Percentiles rank a stretch among this genome's conserved stretches.
phyloP scores from a whole-genome alignment of 2,329 filamentous ascomycete species.

The Monosporascus sp. region DNA sequence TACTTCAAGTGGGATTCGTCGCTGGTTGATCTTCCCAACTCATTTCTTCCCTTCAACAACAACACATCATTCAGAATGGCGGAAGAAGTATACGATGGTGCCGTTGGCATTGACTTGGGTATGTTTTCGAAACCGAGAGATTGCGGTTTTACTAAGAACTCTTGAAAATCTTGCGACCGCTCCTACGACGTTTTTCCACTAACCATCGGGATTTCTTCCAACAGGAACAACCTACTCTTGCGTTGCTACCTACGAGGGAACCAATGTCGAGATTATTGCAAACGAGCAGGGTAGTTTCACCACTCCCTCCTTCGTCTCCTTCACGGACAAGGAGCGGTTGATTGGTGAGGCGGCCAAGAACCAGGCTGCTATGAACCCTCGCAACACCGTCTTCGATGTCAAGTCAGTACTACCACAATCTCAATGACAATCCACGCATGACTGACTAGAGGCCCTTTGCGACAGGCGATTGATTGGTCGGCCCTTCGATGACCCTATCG shows the following conservation, averaged over 20 bases:
- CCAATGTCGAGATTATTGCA: slow-evolving; percentile 91
- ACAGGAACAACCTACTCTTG: slow-evolving; percentile 78
- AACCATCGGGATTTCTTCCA: no score
- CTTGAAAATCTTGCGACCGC: not conserved
- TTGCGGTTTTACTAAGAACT: no score
- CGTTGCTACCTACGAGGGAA: slow-evolving; percentile 93
- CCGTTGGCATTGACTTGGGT: slow-evolving; percentile 99
- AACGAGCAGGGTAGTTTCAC: slow-evolving; percentile 98
- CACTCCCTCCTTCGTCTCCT: slow-evolving; percentile 90
- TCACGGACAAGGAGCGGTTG: slow-evolving; percentile 93
- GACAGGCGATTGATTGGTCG: slow-evolving; percentile 75
- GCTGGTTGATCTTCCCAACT: no score
- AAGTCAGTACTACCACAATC: slow-evolving; percentile 57
- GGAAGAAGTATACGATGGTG: slow-evolving; percentile 98
- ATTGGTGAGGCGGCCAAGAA: slow-evolving; percentile 98
- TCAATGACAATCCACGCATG: not conserved
- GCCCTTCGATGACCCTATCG: slow-evolving; percentile 77
- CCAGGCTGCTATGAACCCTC: slow-evolving; percentile 78
- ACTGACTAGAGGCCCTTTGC: slow-evolving; percentile 1
- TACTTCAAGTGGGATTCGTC: no score
- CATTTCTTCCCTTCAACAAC: no score
- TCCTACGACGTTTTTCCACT: no score
- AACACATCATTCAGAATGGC: slow-evolving; percentile 57
- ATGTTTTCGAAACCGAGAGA: slow-evolving; percentile 32
- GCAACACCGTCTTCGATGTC: slow-evolving; percentile 72